Evolutionary conservation across 805 yeast species (phyloP).

Genomic region (Wickerhamomyces sydowiorum): DNA sequence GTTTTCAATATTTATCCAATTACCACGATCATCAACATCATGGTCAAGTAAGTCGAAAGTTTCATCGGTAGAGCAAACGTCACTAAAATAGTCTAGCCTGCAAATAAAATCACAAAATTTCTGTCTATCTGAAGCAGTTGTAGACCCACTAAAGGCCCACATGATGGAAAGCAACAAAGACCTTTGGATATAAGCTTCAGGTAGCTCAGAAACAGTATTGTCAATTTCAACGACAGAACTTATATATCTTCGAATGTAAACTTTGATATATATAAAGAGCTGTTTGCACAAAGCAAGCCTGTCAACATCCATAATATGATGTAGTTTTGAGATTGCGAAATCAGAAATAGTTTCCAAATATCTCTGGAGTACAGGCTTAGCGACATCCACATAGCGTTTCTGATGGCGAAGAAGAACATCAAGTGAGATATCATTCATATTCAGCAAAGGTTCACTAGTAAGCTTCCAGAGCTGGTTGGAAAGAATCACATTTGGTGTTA

Average conservation of each 20-base stretch:
- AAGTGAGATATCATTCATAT: slow-evolving; percentile 5
- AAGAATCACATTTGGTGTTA: slow-evolving; percentile 17
- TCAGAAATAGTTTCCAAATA: background rate
- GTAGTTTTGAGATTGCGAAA: background rate
- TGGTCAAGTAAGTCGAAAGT: slow-evolving; percentile 22
- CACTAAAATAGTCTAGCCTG: slow-evolving; percentile 13
- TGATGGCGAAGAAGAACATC: background rate
- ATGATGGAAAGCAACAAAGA: slow-evolving; percentile 30
- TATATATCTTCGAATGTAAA: background rate
- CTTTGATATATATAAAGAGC: slow-evolving; percentile 1
- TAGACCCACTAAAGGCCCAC: slow-evolving; percentile 69
- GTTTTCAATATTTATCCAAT: slow-evolving; percentile 38
- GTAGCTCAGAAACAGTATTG: background rate
- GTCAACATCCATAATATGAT: slow-evolving; percentile 8
- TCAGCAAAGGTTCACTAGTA: background rate
- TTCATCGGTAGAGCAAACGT: slow-evolving; percentile 8
- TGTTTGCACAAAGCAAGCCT: slow-evolving; percentile 2
- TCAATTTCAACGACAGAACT: background rate
- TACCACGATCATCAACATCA: slow-evolving; percentile 40
- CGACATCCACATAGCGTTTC: background rate
- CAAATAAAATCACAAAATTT: slow-evolving; percentile 28
- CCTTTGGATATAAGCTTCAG: slow-evolving; percentile 8
- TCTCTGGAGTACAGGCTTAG: background rate
- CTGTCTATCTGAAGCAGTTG: slow-evolving; percentile 31
- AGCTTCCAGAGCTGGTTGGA: slow-evolving; percentile 17